phyloP scores from a whole-genome alignment of 78 protist species.

The Dictyostelium purpureum region DNA sequence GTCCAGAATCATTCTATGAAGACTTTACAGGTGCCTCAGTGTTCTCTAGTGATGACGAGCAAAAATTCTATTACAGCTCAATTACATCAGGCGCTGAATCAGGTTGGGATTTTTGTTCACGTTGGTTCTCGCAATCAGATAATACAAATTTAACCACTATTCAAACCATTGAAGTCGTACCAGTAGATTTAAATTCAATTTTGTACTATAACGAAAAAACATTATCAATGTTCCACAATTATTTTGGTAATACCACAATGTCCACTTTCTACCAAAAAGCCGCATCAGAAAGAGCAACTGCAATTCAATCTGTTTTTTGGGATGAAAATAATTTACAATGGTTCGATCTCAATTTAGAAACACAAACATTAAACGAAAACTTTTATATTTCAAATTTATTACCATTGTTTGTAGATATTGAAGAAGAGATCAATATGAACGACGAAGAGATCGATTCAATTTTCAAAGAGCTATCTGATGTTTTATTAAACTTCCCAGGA shows the following conservation, averaged over 20 bases:
- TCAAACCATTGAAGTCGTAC: conserved; percentile 29
- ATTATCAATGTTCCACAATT: not conserved
- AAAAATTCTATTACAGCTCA: not conserved
- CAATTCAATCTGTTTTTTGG: conserved; percentile 48
- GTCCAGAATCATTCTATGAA: conserved; percentile 73
- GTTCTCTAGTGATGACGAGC: not conserved
- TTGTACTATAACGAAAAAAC: conserved; percentile 26
- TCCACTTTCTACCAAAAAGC: not conserved
- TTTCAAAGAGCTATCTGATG: not conserved
- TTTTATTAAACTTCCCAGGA: conserved; percentile 24
- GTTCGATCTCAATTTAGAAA: conserved; percentile 35
- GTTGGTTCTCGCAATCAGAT: conserved; percentile 65
- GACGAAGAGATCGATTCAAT: not conserved
- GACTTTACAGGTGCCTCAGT: not conserved
- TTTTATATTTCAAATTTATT: conserved; percentile 3
- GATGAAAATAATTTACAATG: not conserved
- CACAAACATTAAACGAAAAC: not conserved
- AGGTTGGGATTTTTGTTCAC: conserved; percentile 83
- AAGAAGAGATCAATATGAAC: not conserved
- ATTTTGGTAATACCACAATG: not conserved
- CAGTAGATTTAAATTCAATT: conserved; percentile 84
- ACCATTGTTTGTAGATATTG: conserved; percentile 69
- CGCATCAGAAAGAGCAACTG: not conserved
- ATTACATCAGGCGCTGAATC: conserved; percentile 85
- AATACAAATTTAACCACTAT: not conserved